Percentiles rank a stretch among this genome's conserved stretches.
phyloP scores from a whole-genome alignment of 352 stramenopile genomes.

The Globisporangium irregulare region DNA sequence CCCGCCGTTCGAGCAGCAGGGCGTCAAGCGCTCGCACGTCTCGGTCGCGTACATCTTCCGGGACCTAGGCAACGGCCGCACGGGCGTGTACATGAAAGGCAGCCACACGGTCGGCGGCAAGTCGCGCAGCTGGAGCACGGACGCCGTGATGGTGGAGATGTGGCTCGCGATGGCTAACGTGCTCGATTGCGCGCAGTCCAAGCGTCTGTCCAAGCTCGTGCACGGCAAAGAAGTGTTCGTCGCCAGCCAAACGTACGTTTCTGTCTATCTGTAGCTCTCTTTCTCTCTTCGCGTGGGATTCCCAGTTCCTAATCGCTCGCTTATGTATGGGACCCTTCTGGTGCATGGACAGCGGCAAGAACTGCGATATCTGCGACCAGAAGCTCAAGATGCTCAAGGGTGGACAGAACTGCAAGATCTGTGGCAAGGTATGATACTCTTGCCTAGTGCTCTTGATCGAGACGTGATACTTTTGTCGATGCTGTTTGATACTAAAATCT shows the following conservation, averaged over 20 bases:
- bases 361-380: constrained; percentile 58
- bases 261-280: neutral
- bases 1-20: constrained; percentile 53
- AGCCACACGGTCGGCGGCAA: constrained; percentile 53
- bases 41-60: constrained; percentile 70
- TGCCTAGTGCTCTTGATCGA: neutral
- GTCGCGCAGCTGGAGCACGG: constrained; percentile 50
- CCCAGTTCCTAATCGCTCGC: neutral
- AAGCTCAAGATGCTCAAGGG: constrained; percentile 51
- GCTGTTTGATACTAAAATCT: neutral
- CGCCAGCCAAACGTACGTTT: constrained; percentile 39
- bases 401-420: constrained; percentile 62
- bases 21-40: constrained; percentile 45
- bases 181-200: constrained; percentile 57
- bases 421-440: constrained; percentile 34
- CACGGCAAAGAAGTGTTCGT: constrained; percentile 51
- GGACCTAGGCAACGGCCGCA: constrained; percentile 39
- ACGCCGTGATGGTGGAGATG: constrained; percentile 52
- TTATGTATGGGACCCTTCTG: neutral
- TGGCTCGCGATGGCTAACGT: constrained; percentile 55
- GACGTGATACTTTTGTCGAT: neutral
- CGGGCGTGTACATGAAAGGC: constrained; percentile 66
- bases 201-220: constrained; percentile 53
- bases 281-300: neutral
- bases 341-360: constrained; percentile 27